Percentiles rank a stretch among this genome's conserved stretches.
Evolutionary conservation across 208 protist species (phyloP).

Genomic region (Histomonas meleagridis): DNA sequence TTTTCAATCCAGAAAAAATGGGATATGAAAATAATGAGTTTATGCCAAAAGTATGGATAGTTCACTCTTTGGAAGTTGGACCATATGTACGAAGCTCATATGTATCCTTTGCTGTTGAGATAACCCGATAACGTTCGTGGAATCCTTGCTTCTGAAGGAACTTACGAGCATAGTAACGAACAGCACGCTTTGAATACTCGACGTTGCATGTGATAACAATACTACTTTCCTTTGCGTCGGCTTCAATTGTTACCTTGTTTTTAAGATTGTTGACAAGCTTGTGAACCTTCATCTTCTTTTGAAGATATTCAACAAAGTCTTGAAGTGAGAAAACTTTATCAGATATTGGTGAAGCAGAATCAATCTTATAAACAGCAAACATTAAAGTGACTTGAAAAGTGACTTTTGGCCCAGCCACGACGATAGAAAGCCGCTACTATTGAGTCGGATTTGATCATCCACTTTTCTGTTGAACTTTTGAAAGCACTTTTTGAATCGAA

Average conservation of each 20-base stretch:
- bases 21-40: too few species aligned
- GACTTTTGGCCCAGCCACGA: too few species aligned
- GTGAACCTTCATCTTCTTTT: background rate
- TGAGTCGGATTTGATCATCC: too few species aligned
- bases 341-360: background rate
- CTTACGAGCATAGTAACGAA: constrained; percentile 7
- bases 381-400: too few species aligned
- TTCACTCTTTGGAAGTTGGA: constrained; percentile 3
- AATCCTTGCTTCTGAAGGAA: constrained; percentile 12
- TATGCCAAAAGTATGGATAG: too few species aligned
- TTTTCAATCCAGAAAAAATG: too few species aligned
- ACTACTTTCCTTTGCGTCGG: background rate
- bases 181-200: constrained; percentile 16
- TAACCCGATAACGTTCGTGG: background rate
- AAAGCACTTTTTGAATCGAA: too few species aligned
- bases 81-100: constrained; percentile 1
- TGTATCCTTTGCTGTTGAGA: background rate
- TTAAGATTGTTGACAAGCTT: background rate
- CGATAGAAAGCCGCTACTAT: too few species aligned
- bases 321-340: constrained; percentile 7
- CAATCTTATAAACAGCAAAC: background rate
- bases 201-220: background rate
- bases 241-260: background rate
- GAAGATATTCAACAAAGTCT: constrained; percentile 2
- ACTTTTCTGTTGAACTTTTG: too few species aligned